Percentiles rank a stretch among this genome's conserved stretches.
These are phyloP conservation scores for Oldenlandia corymbosa DNA, from an alignment of 257 asterid species.

Conservation along the genomic window DNA sequence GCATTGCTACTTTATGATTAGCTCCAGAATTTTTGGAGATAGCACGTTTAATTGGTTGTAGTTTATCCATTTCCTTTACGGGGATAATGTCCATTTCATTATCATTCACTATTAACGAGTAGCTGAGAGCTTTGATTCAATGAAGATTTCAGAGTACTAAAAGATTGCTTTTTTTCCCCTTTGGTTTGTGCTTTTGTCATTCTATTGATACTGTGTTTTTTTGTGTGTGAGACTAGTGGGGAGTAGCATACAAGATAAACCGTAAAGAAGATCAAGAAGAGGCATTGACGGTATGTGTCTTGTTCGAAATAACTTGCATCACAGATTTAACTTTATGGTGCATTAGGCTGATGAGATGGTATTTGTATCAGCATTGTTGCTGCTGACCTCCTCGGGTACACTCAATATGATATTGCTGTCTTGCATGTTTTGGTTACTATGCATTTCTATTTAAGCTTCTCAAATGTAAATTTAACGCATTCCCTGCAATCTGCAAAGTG, in stretches of 20 bases:
- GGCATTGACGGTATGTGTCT: constrained; percentile 57
- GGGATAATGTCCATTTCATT: too few species aligned
- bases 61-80: background rate
- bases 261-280: constrained; percentile 59
- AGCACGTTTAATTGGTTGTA: background rate
- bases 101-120: too few species aligned
- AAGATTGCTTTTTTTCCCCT: too few species aligned
- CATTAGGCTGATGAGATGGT: background rate
- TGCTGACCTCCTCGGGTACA: constrained; percentile 2
- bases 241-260: constrained; percentile 79
- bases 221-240: constrained; percentile 69
- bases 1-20: background rate
- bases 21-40: background rate
- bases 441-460: background rate
- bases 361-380: background rate
- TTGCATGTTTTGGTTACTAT: background rate
- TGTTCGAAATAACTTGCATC: background rate
- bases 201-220: background rate
- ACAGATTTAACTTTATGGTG: background rate
- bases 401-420: background rate
- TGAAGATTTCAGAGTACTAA: background rate
- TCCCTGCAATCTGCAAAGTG: too few species aligned
- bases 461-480: background rate
- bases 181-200: background rate
- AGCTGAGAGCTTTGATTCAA: too few species aligned